Base-by-base conservation (phyloP, 2,329 filamentous ascomycete genomes). In the Epicoccum nigrum region DNA sequence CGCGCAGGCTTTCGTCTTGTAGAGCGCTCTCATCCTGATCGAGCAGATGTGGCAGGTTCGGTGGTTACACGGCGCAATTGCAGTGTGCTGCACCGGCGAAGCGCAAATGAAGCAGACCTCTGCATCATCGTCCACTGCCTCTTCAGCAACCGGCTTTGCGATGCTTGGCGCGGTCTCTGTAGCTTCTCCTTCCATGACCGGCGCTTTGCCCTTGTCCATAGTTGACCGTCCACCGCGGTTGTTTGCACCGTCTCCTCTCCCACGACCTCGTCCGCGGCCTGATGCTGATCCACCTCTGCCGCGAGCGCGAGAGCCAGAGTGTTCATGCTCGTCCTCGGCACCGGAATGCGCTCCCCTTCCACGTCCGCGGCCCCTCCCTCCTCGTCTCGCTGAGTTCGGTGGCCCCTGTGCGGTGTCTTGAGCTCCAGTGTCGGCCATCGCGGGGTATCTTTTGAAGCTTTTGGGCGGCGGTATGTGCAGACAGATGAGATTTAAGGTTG, bases 91-190 rank as follows among this genome's bases (percentile, higher is more conserved):
- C 39, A 99, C 87, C 2, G 87, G 85, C 59, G 92, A 96, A 49
- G 94, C 93, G 75, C 94, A 99, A 68, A 99, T 99, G 76, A 97
- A 97, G 83, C 94, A 99, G 55, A 97, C 83, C 56, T 97, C 83
- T 21, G 82, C 83, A 39, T 74, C 59, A 77, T 54, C 68, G 37
- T 60, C 58, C 33, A 60, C 50, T 11, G 32, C 49, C 21, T 47
- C 45, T 33, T 51, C 49, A 38, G 46, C 43, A 12, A 43, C 20
- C 16, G 45, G 38, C 27, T 46, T 59, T 9, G 51, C 34, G 39
- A 54, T 23, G 35, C 45, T 34, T 32, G 56, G 8, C 27, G 39
- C 28, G 17, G 43, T 33, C 25, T 56, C 50, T 15, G 32, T 37
- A 2, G 54, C 45, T 17, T 50, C 57, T 20, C 60, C 50, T 41